Evolutionary conservation across 352 stramenopile species (phyloP).

Genomic region (Pythium aristosporum): DNA sequence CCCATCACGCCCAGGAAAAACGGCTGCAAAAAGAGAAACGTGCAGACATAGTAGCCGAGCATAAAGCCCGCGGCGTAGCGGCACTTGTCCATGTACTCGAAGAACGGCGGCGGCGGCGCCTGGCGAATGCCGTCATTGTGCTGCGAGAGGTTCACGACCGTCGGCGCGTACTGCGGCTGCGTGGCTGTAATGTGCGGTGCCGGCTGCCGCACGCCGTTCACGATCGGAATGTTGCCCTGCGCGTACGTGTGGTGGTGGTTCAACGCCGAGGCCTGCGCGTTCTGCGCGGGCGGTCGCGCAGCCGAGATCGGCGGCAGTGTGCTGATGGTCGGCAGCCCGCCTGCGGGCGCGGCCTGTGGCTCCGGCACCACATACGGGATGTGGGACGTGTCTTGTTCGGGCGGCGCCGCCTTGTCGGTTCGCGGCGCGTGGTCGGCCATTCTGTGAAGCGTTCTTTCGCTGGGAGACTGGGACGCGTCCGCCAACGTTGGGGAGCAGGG

Average conservation of each 20-base stretch:
- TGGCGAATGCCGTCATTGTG: not conserved
- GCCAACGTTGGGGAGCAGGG: no score
- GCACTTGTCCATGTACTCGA: conserved; percentile 61
- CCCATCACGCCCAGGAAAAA: conserved; percentile 61
- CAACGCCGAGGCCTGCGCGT: no score
- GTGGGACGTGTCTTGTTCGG: not conserved
- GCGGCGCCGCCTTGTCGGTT: not conserved
- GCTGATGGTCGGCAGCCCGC: conserved; percentile 14
- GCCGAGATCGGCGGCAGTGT: conserved; percentile 27
- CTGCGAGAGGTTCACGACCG: conserved; percentile 19
- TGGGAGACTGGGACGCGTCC: no score
- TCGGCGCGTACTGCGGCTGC: conserved; percentile 14
- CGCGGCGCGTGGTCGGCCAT: not conserved
- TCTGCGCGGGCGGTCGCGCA: conserved; percentile 10
- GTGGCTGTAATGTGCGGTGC: not conserved
- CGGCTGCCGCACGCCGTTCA: conserved; percentile 26
- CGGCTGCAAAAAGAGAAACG: conserved; percentile 74
- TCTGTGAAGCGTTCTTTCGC: no score
- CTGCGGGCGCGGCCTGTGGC: conserved; percentile 16
- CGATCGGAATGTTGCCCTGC: conserved; percentile 24
- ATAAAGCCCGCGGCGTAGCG: conserved; percentile 60
- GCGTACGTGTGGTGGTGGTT: not conserved
- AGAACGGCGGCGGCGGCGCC: conserved; percentile 27
- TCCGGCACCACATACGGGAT: conserved; percentile 9
- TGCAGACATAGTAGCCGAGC: conserved; percentile 65